Evolutionary conservation across 768 basidiomycete species (phyloP), one percentile per base, ranked within the genome.

Genomic region (Termitomyces sp.): DNA sequence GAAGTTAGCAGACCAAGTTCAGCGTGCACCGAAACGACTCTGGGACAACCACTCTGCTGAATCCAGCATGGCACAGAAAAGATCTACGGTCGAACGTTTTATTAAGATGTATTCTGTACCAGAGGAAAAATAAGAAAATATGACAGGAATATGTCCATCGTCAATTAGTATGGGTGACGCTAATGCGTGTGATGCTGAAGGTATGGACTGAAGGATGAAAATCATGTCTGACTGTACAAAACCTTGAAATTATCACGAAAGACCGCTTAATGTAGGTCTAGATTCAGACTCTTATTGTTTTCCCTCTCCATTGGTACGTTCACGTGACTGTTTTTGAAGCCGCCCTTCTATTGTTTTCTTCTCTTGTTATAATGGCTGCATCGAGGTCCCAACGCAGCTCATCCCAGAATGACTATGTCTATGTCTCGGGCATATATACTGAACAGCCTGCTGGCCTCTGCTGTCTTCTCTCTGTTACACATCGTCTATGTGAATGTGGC

Each of bases 401-500:
- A 28, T 44, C 44, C 36, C 37, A 45, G 44, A 41, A 22, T 33
- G 48, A 22, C 51, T 29, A 65, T 65, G 64, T 50, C 51, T 29
- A 65, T 65, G 64, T 50, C 37, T 33, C 37, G 55, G 31, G 33
- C 33, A 29, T 50, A 59, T 1, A 28, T 61, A 37, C 26, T 67
- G 12, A 33, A 63, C 28, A 47, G 56, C 6, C 5, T 62, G 16
- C 1, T 65, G 15, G 56, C 57, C 8, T 53, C 52, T 24, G 20
- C 44, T 16, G 7, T 33, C 20, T n/a, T 48, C 4, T 55, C 56
- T 12, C 41, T 68, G 20, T 57, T 59, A 26, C 75, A 70, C 60
- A 24, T 66, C 3, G 47, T 70, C 31, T 77, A 73, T 64, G 51
- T 67, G 3, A 44, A 73, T 34, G 45, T 76, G 46, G 61, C 79